These are phyloP conservation scores for Crucibulum cyathiforme DNA, from an alignment of 1,284 basidiomycete species.

Conservation along the genomic window DNA sequence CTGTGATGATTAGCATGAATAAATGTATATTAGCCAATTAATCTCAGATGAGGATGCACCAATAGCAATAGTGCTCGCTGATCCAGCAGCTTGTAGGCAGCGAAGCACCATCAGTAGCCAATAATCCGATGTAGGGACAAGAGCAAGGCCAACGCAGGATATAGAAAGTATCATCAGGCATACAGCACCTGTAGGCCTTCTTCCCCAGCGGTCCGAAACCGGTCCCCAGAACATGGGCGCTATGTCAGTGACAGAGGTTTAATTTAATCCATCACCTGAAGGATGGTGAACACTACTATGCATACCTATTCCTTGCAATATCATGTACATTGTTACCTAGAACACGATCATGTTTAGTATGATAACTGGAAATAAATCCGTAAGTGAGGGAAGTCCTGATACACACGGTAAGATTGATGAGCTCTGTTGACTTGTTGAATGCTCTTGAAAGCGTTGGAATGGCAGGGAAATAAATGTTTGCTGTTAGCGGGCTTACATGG, in stretches of 20 bases:
- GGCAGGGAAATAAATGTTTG: conserved; percentile 81
- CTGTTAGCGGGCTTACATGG: conserved; percentile 64
- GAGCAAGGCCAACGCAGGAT: conserved; percentile 66
- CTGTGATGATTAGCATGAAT: conserved; percentile 26
- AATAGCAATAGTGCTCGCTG: conserved; percentile 64
- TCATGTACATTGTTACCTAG: conserved; percentile 76
- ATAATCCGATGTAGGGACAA: conserved; percentile 63
- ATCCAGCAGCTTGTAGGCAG: conserved; percentile 65
- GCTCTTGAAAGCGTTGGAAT: conserved; percentile 69
- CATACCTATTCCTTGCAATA: conserved; percentile 75
- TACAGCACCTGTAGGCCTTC: conserved; percentile 58
- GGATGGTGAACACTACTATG: not conserved
- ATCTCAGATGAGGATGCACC: conserved; percentile 32
- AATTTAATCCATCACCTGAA: too few relatives aligned
- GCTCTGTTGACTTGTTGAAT: conserved; percentile 68
- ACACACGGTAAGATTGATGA: conserved; percentile 72
- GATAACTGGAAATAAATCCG: not conserved
- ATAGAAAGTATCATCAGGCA: conserved; percentile 58
- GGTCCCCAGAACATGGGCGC: conserved; percentile 71
- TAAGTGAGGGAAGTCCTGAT: not conserved
- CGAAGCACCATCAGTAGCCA: conserved; percentile 69
- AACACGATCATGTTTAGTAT: not conserved
- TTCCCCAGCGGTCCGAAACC: conserved; percentile 60
- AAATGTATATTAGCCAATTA: not conserved
- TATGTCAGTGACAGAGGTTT: conserved; percentile 20